A percentile compares a stretch with the other conserved stretches of the same genome.
phyloP scores from a whole-genome alignment of 2,329 filamentous ascomycete species.

The Trichoderma sp. region DNA sequence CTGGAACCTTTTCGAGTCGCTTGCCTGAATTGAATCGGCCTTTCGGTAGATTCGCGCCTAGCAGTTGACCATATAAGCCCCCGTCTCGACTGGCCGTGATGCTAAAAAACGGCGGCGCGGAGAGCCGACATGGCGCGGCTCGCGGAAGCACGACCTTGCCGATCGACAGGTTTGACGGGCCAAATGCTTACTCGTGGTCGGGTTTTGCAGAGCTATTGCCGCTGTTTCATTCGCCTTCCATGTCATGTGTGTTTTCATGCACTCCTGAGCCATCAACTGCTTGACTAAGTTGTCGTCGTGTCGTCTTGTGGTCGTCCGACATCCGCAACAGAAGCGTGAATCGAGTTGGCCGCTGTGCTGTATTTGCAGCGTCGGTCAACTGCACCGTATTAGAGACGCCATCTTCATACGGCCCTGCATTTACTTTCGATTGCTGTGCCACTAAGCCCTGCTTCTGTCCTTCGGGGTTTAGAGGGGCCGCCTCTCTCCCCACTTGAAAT shows the following conservation, averaged over 20 bases:
- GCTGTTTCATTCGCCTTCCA: not conserved
- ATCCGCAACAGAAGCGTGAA: not conserved
- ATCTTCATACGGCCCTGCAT: not conserved
- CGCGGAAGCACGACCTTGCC: not conserved
- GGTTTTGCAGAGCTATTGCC: not conserved
- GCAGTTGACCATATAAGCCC: not conserved
- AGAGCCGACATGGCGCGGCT: conserved; percentile 3
- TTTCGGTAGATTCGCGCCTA: not conserved
- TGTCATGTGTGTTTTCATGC: not conserved
- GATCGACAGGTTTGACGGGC: not conserved
- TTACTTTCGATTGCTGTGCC: not conserved
- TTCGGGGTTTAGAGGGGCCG: not conserved
- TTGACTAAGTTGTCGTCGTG: not conserved
- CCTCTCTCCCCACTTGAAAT: not conserved
- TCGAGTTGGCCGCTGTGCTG: not conserved
- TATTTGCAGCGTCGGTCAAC: not conserved
- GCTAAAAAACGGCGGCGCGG: conserved; percentile 10
- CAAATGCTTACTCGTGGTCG: not conserved
- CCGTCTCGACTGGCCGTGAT: not conserved
- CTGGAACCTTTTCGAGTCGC: not conserved
- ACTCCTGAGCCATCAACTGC: not conserved
- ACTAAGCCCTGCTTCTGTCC: not conserved
- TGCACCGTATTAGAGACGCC: not conserved
- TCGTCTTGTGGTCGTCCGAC: not conserved
- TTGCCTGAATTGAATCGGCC: not conserved